A percentile compares a stretch with the other conserved stretches of the same genome.
These are phyloP conservation scores for Phytophthora tentaculata DNA, from an alignment of 352 stramenopile species.

Conservation along the genomic window DNA sequence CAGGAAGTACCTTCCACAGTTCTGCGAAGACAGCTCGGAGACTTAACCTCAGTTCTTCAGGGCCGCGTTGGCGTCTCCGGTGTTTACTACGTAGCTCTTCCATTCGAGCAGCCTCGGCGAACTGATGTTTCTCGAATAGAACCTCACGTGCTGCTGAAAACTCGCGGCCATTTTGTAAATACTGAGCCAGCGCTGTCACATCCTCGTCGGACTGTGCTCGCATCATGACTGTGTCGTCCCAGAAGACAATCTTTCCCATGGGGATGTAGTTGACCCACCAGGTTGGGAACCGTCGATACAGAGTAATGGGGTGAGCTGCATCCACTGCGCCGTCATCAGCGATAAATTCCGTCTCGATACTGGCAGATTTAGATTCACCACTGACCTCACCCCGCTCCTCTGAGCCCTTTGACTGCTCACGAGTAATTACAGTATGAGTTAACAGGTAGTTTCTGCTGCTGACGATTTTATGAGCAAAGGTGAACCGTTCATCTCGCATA, in stretches of 20 bases:
- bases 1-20: constrained; percentile 66
- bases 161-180: constrained; percentile 51
- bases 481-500: constrained; percentile 59
- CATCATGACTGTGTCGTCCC: constrained; percentile 70
- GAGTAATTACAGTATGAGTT: constrained; percentile 34
- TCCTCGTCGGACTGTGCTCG: constrained; percentile 59
- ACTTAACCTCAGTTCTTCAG: constrained; percentile 48
- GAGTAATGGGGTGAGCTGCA: constrained; percentile 45
- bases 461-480: constrained; percentile 53
- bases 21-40: constrained; percentile 54
- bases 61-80: constrained; percentile 43
- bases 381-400: constrained; percentile 1
- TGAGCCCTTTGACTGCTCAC: constrained; percentile 14
- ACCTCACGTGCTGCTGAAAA: constrained; percentile 62
- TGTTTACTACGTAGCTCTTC: constrained; percentile 68
- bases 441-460: constrained; percentile 70
- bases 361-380: constrained; percentile 30
- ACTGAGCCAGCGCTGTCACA: constrained; percentile 46
- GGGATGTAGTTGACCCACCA: constrained; percentile 73
- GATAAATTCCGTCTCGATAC: constrained; percentile 57
- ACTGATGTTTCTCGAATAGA: constrained; percentile 81
- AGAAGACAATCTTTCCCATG: constrained; percentile 72
- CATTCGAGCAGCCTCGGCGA: constrained; percentile 77
- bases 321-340: constrained; percentile 36
- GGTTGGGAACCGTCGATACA: constrained; percentile 46